Conservation (phyloP, 179 eudicot genomes). For the Spergularia azorica region DNA sequence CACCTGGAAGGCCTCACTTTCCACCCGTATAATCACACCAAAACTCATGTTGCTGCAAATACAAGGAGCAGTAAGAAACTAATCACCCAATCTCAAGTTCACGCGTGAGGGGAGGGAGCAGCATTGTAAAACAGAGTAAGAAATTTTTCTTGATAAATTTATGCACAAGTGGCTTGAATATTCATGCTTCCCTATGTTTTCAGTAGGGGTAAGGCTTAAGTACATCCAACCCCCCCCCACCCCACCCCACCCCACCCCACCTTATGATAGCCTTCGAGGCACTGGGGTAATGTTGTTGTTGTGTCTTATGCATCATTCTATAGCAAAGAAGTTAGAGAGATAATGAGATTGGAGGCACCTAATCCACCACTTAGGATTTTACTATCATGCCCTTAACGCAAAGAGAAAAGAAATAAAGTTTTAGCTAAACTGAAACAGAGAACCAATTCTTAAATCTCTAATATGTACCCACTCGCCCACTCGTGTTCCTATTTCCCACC, state of each 20-base stretch:
- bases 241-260: no score
- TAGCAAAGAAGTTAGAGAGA: neutral
- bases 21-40: slow-evolving; percentile 97
- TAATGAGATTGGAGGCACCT: neutral
- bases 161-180: no score
- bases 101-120: neutral
- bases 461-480: neutral
- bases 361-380: neutral
- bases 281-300: no score
- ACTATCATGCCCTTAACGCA: neutral
- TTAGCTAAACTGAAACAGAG: neutral
- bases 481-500: neutral
- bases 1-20: slow-evolving; percentile 99
- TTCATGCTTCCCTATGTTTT: no score
- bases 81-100: neutral
- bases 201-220: no score
- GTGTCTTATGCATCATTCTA: no score
- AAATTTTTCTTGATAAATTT: no score
- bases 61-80: neutral
- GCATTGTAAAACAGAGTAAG: neutral
- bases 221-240: no score
- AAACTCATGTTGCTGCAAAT: slow-evolving; percentile 76
- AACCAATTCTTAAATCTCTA: neutral
- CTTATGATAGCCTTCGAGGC: no score
- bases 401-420: neutral